Percentiles rank a stretch among this genome's conserved stretches.
Conservation (phyloP, 352 stramenopile species). For the Elongisporangium anandrum region DNA sequence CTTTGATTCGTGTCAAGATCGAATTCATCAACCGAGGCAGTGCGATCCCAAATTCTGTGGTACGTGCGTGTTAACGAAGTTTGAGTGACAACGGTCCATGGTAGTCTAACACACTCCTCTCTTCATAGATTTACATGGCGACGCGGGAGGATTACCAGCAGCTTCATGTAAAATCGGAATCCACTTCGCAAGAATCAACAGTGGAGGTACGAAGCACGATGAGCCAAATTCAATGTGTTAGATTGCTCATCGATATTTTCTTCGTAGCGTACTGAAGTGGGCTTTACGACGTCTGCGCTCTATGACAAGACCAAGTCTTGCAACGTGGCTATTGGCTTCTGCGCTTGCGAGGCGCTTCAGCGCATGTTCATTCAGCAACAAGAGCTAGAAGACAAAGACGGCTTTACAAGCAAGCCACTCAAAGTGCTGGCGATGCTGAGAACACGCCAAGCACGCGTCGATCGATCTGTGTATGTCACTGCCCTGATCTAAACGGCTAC, state of each 20-base stretch:
- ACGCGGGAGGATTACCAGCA: constrained; percentile 17
- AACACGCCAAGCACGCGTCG: constrained; percentile 36
- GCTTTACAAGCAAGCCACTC: background rate
- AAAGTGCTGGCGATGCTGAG: constrained; percentile 44
- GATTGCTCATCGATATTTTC: constrained; percentile 1
- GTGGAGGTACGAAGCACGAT: constrained; percentile 24
- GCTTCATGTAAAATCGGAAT: constrained; percentile 22
- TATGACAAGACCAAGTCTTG: constrained; percentile 71
- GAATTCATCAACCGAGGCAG: constrained; percentile 49
- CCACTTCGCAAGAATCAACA: constrained; percentile 37
- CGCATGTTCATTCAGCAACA: constrained; percentile 35
- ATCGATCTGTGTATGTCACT: constrained; percentile 40
- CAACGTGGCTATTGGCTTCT: constrained; percentile 62
- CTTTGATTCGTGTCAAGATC: constrained; percentile 60
- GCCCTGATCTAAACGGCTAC: background rate
- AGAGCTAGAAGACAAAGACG: background rate
- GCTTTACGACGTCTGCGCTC: constrained; percentile 70
- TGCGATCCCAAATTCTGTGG: constrained; percentile 58
- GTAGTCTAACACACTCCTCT: constrained; percentile 2
- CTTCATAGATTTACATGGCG: constrained; percentile 26
- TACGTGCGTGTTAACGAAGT: constrained; percentile 27
- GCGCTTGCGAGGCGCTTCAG: constrained; percentile 58
- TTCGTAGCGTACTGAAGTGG: constrained; percentile 35
- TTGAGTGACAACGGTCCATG: too few relatives aligned
- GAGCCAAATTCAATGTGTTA: background rate